Base-by-base conservation (phyloP, 495 filamentous ascomycete genomes). In the Penicillium verhagenii region DNA sequence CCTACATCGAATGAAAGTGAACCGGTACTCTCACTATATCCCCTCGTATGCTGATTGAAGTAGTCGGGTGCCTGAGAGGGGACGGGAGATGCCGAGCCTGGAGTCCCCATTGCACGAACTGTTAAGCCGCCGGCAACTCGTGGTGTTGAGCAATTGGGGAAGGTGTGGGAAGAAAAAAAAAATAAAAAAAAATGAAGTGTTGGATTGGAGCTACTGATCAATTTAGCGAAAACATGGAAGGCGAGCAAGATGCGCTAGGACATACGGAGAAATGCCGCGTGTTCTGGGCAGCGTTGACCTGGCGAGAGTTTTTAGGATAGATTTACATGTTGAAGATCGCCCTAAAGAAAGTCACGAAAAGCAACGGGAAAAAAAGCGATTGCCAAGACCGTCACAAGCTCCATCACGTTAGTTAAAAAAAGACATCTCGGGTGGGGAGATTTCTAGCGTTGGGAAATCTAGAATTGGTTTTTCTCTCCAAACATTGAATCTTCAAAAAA, bases 261-360 rank as follows among this genome's bases (percentile, higher is more conserved):
- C 45, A 31, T 18, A 48, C 45, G 45, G 16, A 28, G 29, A 35
- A 35, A 48, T 48, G 45, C 45, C 45, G 45, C 26, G 45, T 31
- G 29, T 48, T 35, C 26, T 31, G 45, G 14, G 24, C 24, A 25
- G 10, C 42, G 38, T 21, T 21, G 38, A 42, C 38, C 6, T 11
- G 38, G n/a, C n/a, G n/a, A n/a, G n/a, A n/a, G n/a, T n/a, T n/a
- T n/a, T n/a, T n/a, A n/a, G n/a, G n/a, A n/a, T n/a, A n/a, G n/a
- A n/a, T n/a, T n/a, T n/a, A n/a, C n/a, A n/a, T n/a, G n/a, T 20
- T 43, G 39, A 43, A 21, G 39, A 21, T 24, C 39, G 21, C 11
- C 21, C n/a, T n/a, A n/a, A n/a, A n/a, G n/a, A n/a, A n/a, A n/a
- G n/a, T n/a, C n/a, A n/a, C n/a, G n/a, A n/a, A n/a, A n/a, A n/a